A percentile compares a stretch with the other conserved stretches of the same genome.
Evolutionary conservation across 305 asterid species (phyloP).

Genomic region (Fraxinus velutina): DNA sequence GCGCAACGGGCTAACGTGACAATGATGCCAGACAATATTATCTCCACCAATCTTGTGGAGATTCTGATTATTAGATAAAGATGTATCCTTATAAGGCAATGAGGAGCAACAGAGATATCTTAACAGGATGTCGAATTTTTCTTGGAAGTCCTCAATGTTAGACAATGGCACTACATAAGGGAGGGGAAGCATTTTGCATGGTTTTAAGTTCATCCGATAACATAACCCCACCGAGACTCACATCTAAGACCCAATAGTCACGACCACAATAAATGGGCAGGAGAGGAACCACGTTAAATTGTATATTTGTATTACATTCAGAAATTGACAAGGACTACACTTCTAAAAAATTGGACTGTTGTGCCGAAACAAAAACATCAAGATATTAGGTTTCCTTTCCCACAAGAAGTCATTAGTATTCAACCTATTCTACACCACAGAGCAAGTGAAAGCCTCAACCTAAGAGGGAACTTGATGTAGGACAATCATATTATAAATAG

Average conservation of each 20-base stretch:
- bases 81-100: neutral
- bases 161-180: neutral
- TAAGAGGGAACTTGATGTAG: neutral
- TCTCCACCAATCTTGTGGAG: neutral
- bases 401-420: neutral
- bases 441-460: neutral
- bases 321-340: neutral
- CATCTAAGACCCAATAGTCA: conserved; percentile 15
- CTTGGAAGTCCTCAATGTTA: conserved; percentile 7
- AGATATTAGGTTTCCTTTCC: neutral
- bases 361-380: neutral
- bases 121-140: neutral
- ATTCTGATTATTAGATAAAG: neutral
- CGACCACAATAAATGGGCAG: conserved; percentile 6
- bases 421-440: neutral
- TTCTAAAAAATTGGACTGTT: neutral
- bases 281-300: neutral
- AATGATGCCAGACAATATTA: neutral
- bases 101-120: neutral
- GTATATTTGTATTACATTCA: neutral
- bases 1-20: neutral
- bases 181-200: neutral
- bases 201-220: neutral
- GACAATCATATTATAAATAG: no score
- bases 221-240: neutral